Evolutionary conservation across 2,329 filamentous ascomycete species (phyloP), one percentile per base, ranked within the genome.

Genomic region (Trichoderma polysporum): DNA sequence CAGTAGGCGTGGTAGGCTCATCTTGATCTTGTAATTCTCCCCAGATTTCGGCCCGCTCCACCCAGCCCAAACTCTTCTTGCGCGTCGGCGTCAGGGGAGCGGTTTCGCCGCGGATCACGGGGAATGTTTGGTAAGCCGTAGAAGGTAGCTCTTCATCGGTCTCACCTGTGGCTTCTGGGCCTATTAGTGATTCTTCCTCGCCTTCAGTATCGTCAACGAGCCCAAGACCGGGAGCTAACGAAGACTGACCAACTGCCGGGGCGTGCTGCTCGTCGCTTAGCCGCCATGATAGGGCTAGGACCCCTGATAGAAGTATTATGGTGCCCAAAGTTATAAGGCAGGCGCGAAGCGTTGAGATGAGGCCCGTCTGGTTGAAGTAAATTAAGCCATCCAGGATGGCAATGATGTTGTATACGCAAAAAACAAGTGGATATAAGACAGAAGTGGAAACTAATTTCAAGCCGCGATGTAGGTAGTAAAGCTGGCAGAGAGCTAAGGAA

Each of bases 371-470:
- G 73, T 91, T 86, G 81, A 98, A 99, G 80, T 98, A 99, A 73
- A 99, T 97, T 72, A 99, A 85, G 35, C 95, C 95, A 79, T 99
- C 95, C 72, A 98, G 83, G 72, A 99, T 99, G 71, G 95, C 95
- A 75, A 98, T 94, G 74, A 99, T 97, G 83, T 99, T 99, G 85
- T 98, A 99, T 70, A 98, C 88, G 84, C 95, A 99, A 80, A 99
- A 99, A 45, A 98, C 94, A 73, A 98, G 90, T 5, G 95, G 95
- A 79, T 99, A 99, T 71, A 99, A 85, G 69, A 98, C 91, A 74
- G 93, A 97, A 25, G 95, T 98, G 64, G 94, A 97, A 78, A 96
- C 93, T 61, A 99, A 85, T 79, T 97, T 97, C 69, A 99, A 85
- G 62, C 95, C 95, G 50, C 92, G 88, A 76, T 99, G 95, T 68